Evolutionary conservation across 768 basidiomycete species (phyloP), one percentile per base, ranked within the genome.

Genomic region (Auricularia sp.): DNA sequence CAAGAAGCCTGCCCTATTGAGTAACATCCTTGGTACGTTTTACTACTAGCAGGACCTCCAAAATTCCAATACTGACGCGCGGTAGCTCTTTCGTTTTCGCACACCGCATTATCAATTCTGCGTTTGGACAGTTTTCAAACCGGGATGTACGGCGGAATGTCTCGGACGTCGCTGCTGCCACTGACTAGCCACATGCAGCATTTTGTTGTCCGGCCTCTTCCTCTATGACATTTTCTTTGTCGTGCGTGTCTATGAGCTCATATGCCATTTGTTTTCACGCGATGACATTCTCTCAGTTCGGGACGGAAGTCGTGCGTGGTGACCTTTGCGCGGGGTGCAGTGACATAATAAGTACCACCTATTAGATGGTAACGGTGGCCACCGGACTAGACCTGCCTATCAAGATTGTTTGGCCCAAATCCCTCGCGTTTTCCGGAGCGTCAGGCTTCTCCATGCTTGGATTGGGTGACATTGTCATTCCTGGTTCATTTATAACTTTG

Each of bases 201-300:
- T 93, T 66, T 81, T 98, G 3, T 79, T 99, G 4, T 81, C 82
- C 2, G 93, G 91, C 3, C 78, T 99, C 29, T 93, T 98, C 76
- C 58, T 97, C 51, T 98, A 98, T 72, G 96, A 98, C 72, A 84
- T 97, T 47, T 96, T 87, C 83, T 97, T 91, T 91, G 93, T 95
- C 2, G 39, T 42, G 12, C 39, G 39, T 42, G 39, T 42, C 39
- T 42, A 7, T 8, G 8, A 42, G 39, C 12, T 42, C 39, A 42
- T 42, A 66, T 42, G 39, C 7, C 12, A 42, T 42, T 7, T 42
- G 39, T 14, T 7, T 14, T 42, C 29, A 29, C 56, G 62, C 7
- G 74, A 73, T 2, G 12, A 42, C 39, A 42, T 42, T 7, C 39
- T 42, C 39, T 42, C 39, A 42, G 39, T 95, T 94, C 72, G 90